Evolutionary conservation across 2,329 filamentous ascomycete species (phyloP).

Genomic region (Dryadomyces sulphureus): DNA sequence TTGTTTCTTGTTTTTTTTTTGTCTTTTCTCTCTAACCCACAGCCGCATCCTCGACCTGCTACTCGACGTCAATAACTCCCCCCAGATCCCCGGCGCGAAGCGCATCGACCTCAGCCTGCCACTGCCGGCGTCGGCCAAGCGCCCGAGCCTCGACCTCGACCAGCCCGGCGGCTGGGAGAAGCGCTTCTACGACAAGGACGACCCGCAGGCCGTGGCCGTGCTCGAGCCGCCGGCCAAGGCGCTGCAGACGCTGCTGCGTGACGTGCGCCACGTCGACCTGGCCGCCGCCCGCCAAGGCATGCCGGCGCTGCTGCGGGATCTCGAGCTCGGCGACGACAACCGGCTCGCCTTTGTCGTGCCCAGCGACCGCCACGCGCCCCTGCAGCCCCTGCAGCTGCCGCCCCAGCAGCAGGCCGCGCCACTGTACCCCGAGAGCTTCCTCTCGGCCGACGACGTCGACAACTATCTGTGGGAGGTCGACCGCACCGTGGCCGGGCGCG

Average conservation of each 20-base stretch:
- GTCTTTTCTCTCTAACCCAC: too few species aligned
- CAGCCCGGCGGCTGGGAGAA: conserved; percentile 40
- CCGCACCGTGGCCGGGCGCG: conserved; percentile 26
- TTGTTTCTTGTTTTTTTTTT: conserved; percentile 7
- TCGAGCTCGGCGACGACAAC: conserved; percentile 24
- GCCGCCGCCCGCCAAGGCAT: conserved; percentile 45
- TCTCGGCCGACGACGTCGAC: conserved; percentile 56
- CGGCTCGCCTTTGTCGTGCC: conserved; percentile 10
- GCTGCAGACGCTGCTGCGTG: conserved; percentile 32
- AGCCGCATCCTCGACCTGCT: conserved; percentile 83
- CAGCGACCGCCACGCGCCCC: conserved; percentile 18
- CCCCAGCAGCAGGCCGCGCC: conserved; percentile 15
- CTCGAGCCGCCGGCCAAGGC: conserved; percentile 31
- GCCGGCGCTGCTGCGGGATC: conserved; percentile 37
- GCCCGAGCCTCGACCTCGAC: conserved; percentile 65
- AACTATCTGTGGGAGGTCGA: conserved; percentile 58
- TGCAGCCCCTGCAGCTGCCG: not conserved
- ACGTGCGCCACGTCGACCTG: conserved; percentile 37
- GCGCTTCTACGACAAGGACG: conserved; percentile 65
- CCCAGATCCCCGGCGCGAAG: conserved; percentile 60
- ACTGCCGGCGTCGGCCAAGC: conserved; percentile 29
- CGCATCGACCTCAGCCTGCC: conserved; percentile 54
- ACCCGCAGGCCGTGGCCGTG: conserved; percentile 69
- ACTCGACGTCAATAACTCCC: conserved; percentile 73
- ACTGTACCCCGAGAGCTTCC: conserved; percentile 45